A percentile compares a stretch with the other conserved stretches of the same genome.
phyloP scores from a whole-genome alignment of 2,329 filamentous ascomycete species.

The Pleomassaria siparia region DNA sequence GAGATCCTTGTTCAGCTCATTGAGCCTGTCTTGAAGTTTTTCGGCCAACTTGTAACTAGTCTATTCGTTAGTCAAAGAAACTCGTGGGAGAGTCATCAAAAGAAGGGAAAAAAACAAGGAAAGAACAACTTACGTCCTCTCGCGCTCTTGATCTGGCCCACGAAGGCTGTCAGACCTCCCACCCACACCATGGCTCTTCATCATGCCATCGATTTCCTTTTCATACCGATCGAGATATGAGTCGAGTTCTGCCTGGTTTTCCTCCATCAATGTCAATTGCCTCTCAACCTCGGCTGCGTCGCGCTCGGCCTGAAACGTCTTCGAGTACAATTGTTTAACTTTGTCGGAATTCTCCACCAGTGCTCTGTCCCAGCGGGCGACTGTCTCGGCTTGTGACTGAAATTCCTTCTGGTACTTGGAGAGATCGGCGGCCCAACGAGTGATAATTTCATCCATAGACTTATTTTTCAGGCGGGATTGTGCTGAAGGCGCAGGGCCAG shows the following conservation, averaged over 20 bases:
- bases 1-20: constrained; percentile 91
- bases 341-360: constrained; percentile 93
- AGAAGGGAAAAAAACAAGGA: neutral
- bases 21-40: constrained; percentile 84
- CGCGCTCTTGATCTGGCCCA: constrained; percentile 91
- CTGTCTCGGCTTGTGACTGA: constrained; percentile 82
- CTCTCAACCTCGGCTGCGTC: constrained; percentile 93
- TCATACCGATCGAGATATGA: constrained; percentile 90
- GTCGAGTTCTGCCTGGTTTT: constrained; percentile 87
- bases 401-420: constrained; percentile 98
- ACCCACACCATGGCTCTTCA: constrained; percentile 76
- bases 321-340: constrained; percentile 88
- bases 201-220: constrained; percentile 84
- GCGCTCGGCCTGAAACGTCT: constrained; percentile 90
- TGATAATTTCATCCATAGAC: constrained; percentile 99
- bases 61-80: constrained; percentile 21
- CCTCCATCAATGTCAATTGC: constrained; percentile 84
- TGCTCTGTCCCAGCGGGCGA: constrained; percentile 87
- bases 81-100: neutral
- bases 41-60: constrained; percentile 82
- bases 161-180: constrained; percentile 68
- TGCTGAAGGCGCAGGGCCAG: constrained; percentile 74
- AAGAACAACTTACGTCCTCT: constrained; percentile 69
- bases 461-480: constrained; percentile 95
- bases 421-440: constrained; percentile 91